phyloP scores from a whole-genome alignment of 2,329 filamentous ascomycete genomes.

The Fusarium siculi region DNA sequence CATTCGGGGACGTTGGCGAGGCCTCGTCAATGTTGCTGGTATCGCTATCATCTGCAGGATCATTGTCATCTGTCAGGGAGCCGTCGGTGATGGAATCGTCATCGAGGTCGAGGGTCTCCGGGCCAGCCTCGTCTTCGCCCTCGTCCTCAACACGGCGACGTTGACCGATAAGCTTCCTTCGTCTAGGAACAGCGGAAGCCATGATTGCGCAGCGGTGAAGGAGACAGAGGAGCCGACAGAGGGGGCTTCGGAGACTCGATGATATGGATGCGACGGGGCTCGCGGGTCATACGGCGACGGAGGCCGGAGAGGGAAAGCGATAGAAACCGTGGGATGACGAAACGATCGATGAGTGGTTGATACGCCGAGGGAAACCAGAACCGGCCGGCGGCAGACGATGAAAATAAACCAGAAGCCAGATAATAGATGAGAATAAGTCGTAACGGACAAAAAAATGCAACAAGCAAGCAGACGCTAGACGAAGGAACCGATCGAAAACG shows the following conservation, averaged over 20 bases:
- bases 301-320: constrained; percentile 27
- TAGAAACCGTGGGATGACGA: constrained; percentile 26
- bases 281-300: constrained; percentile 45
- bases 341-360: constrained; percentile 35
- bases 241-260: constrained; percentile 45
- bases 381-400: constrained; percentile 43
- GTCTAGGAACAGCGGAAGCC: constrained; percentile 58
- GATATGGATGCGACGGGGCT: constrained; percentile 40
- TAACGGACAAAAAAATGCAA: constrained; percentile 28
- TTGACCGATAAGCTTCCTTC: constrained; percentile 73
- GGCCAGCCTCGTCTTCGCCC: constrained; percentile 73
- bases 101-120: constrained; percentile 66
- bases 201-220: constrained; percentile 46
- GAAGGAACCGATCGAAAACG: constrained; percentile 36
- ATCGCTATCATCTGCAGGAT: constrained; percentile 69
- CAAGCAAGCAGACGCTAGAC: constrained; percentile 43
- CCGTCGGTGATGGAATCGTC: constrained; percentile 75
- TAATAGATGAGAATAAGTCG: constrained; percentile 31
- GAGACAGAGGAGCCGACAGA: constrained; percentile 46
- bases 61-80: constrained; percentile 72
- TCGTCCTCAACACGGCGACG: constrained; percentile 77
- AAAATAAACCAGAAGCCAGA: constrained; percentile 36
- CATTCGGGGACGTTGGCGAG: constrained; percentile 60
- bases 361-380: constrained; percentile 33
- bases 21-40: constrained; percentile 70